Percentiles rank a stretch among this genome's conserved stretches.
Conservation (phyloP, 1,284 basidiomycete species). For the Rhodotorula sp. region DNA sequence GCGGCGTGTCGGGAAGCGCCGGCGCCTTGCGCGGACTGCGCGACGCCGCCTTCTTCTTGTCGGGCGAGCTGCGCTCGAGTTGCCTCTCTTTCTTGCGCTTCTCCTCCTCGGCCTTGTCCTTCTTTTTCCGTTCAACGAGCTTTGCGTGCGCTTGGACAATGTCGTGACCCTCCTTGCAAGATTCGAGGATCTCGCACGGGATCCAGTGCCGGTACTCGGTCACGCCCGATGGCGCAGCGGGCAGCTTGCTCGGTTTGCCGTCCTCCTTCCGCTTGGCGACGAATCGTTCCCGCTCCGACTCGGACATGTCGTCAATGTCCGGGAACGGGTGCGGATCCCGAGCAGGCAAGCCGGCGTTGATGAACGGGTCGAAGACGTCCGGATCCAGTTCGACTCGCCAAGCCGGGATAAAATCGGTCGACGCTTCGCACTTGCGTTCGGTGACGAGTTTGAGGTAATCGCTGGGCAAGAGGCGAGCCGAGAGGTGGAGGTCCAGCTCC, state of each 20-base stretch:
- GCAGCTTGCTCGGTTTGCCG: neutral
- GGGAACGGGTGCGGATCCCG: conserved; percentile 18
- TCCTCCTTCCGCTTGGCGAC: neutral
- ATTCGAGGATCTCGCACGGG: conserved; percentile 7
- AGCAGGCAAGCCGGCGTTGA: conserved; percentile 3
- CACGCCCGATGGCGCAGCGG: neutral
- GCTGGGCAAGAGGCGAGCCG: neutral
- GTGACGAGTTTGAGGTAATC: conserved; percentile 3
- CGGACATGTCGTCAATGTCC: neutral
- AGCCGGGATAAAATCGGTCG: conserved; percentile 19
- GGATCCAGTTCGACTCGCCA: conserved; percentile 31
- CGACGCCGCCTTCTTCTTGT: neutral
- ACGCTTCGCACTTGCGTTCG: conserved; percentile 13
- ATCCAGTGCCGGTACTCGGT: conserved; percentile 22
- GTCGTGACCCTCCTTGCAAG: neutral
- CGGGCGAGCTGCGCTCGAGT: neutral
- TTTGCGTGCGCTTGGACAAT: conserved; percentile 1
- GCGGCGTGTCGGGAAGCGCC: neutral
- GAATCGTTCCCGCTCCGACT: neutral
- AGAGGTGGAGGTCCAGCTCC: neutral
- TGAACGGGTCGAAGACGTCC: conserved; percentile 1
- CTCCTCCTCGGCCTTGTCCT: conserved; percentile 11
- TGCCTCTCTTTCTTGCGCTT: neutral
- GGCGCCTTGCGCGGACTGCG: neutral
- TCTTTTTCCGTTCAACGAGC: neutral